These are phyloP conservation scores for Venustampulla echinocandica DNA, from an alignment of 495 filamentous ascomycete species.

Conservation along the genomic window DNA sequence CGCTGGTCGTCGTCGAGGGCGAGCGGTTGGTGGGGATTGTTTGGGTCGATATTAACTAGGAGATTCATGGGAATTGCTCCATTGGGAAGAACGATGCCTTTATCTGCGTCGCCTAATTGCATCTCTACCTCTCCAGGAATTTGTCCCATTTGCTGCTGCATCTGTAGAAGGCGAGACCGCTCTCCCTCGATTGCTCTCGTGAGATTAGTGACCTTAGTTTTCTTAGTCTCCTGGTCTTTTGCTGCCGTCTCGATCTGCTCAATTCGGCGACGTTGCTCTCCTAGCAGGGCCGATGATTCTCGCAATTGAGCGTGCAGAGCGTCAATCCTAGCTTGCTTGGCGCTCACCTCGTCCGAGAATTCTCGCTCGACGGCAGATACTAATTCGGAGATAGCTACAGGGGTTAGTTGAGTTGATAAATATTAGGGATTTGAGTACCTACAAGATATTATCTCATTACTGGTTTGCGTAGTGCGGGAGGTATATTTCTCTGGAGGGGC, in stretches of 20 bases:
- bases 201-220: conserved; percentile 53
- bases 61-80: conserved; percentile 23
- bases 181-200: conserved; percentile 44
- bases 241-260: conserved; percentile 55
- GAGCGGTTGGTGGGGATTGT: neutral
- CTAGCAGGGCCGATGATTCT: conserved; percentile 66
- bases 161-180: conserved; percentile 28
- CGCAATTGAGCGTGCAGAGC: conserved; percentile 66
- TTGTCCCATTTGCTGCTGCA: conserved; percentile 27
- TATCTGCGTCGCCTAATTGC: conserved; percentile 42
- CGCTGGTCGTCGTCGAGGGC: conserved; percentile 17
- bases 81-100: conserved; percentile 38
- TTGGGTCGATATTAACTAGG: conserved; percentile 12
- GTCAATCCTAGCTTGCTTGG: conserved; percentile 77
- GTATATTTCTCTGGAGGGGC: conserved; percentile 23
- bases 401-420: conserved; percentile 6
- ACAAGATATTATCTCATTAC: conserved; percentile 64
- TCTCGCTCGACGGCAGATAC: conserved; percentile 64
- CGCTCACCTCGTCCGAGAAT: conserved; percentile 64
- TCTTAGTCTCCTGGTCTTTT: conserved; percentile 48
- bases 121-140: conserved; percentile 22
- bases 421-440: conserved; percentile 27
- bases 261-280: conserved; percentile 61
- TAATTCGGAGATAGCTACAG: conserved; percentile 60
- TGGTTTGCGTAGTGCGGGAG: conserved; percentile 48